Evolutionary conservation across 306 rosid genomes (phyloP), one percentile per base, ranked within the genome.

Genomic region (Trichosanthes truncata): DNA sequence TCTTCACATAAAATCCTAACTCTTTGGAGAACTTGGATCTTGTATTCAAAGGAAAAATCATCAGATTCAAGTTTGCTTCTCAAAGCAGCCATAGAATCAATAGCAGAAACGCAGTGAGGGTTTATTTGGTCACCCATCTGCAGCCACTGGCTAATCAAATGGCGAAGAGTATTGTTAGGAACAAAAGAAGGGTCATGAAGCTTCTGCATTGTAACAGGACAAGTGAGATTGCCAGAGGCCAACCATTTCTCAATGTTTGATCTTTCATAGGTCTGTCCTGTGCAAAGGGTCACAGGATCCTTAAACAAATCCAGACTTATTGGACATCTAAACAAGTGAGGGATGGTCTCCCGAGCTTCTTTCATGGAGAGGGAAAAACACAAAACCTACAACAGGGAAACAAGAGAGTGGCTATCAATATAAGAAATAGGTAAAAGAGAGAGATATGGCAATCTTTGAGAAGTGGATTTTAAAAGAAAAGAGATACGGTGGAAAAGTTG

Each of bases 141-240:
- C 52, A 90, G 90, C 97, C 98, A 93, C 48, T 84, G 92, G 33
- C 82, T 60, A 20, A 93, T 91, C 84, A 93, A 86, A 82, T 91
- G 93, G 52, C 91, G 93, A 51, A 93, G 90, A 55, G 96, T 89
- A 87, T 89, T 90, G 78, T 93, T 93, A 0, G 98, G 98, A 81
- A 93, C 96, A 59, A 89, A 74, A 80, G 94, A 84, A 12, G 83
- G 85, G 78, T 93, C 96, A 12, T 88, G 92, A 14, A 93, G 98
- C 80, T 82, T 88, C 90, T 91, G 93, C 98, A 91, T 93, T 88
- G 98, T 93, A 79, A 93, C 93, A 46, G 98, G 98, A 62, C 98
- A 93, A 7, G 93, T 91, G 86, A 91, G 90, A 68, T 93, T 91
- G 8, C 98, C 98, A 0, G 87, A 79, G 62, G 92, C 81, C 10